Base-by-base conservation (phyloP, 495 filamentous ascomycete species). In the Hypoxylon subgilvum region DNA sequence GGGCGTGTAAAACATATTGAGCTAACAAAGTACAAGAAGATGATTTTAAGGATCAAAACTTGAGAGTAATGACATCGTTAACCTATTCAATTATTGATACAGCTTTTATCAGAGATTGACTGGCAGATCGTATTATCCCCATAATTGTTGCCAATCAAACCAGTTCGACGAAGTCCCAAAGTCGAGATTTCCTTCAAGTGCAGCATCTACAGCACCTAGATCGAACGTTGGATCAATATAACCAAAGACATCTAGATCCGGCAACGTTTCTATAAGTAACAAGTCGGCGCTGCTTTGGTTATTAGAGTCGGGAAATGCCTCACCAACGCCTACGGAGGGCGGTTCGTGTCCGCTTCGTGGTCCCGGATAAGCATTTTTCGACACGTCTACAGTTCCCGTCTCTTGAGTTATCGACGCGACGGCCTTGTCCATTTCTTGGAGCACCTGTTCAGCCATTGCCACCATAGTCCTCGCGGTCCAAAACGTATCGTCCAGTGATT, bases 401-500 rank as follows among this genome's bases (percentile, higher is more conserved):
- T 71, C 65, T 6, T 68, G 68, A 1, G 70, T 66, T 23, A 73
- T 63, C 25, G 67, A 66, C 2, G 64, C 67, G 30, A 69, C 67
- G 0, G 71, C 65, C 46, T 68, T 65, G 48, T 75, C 70, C 71
- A 74, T 73, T 54, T 76, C 73, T 13, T 70, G 68, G 14, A 76
- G 55, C 4, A 72, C 59, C 32, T 70, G 67, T 35, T 70, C 67
- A 4, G 67, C 67, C 67, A 70, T 70, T 22, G 65, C 64, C 16
- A 70, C 67, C 38, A 67, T 67, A 1, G 67, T 57, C 28, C 67
- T 70, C 14, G 67, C 65, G 21, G 65, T 86, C 65, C 79, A 84
- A 78, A 86, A 91, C 4, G 78, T 78, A 3, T 71, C 71, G 14
- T 82, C 77, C 4, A 89, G 68, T 1, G 71, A 69, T 46, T 83